These are phyloP conservation scores for Triticum urartu DNA, from an alignment of 176 grass and related monocot species.

Conservation along the genomic window DNA sequence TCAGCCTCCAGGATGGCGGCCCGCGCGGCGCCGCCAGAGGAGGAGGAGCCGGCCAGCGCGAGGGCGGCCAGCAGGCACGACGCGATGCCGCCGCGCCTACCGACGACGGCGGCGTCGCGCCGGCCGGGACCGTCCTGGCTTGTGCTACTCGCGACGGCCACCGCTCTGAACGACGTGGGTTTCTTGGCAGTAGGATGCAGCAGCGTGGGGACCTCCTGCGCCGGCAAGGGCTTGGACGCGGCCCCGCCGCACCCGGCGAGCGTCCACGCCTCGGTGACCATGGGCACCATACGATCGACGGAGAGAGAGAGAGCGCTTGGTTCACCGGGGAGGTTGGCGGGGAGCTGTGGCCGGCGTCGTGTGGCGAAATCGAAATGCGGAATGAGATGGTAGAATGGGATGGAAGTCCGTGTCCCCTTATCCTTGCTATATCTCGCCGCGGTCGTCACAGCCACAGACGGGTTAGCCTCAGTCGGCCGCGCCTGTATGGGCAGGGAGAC, in stretches of 20 bases:
- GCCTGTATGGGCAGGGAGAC: not conserved
- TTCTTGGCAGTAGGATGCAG: not conserved
- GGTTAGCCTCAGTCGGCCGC: not conserved
- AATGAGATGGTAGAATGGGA: not conserved
- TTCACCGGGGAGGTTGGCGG: not conserved
- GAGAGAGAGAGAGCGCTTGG: not conserved
- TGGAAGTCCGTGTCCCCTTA: slow-evolving; percentile 15
- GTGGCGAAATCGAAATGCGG: not conserved
- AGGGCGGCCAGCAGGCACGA: slow-evolving; percentile 49
- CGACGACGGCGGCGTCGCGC: slow-evolving; percentile 12
- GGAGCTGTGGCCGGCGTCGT: not conserved
- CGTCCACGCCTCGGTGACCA: slow-evolving; percentile 43
- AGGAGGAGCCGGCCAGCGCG: slow-evolving; percentile 17
- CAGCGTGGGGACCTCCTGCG: not conserved
- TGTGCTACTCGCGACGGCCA: not conserved
- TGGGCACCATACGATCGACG: slow-evolving; percentile 43
- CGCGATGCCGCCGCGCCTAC: slow-evolving; percentile 40
- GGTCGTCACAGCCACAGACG: slow-evolving; percentile 27
- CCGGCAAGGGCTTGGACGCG: not conserved
- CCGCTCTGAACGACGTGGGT: not conserved
- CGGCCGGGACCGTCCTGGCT: slow-evolving; percentile 15
- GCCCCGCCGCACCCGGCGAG: slow-evolving; percentile 33
- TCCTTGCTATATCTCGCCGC: slow-evolving; percentile 42
- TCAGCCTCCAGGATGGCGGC: slow-evolving; percentile 72
- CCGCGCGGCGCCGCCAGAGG: slow-evolving; percentile 18